Base-by-base conservation (phyloP, 1,284 basidiomycete species). In the Cryptococcus maquisensis region DNA sequence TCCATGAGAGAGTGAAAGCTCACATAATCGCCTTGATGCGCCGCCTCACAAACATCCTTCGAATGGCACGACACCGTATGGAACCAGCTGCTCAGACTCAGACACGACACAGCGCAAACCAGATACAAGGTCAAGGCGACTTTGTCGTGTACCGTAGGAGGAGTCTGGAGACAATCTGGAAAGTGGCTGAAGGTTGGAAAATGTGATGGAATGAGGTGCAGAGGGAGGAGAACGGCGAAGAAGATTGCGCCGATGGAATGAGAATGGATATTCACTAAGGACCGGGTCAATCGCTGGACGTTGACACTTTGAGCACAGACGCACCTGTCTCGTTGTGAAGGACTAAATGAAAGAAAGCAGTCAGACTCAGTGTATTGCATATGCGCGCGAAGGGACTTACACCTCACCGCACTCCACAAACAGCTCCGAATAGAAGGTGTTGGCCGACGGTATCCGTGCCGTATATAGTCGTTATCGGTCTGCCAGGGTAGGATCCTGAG, bases 191-290 rank as follows among this genome's bases (percentile, higher is more conserved):
- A 56, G 7, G 55, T 45, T 8, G 69, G 69, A 55, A 73, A 78
- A 60, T 85, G 78, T 40, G 75, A 71, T 28, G 73, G 73, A 50
- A 85, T 72, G 64, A 85, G 77, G 54, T 78, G 79, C 9, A 79
- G 75, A 42, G 76, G 75, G 51, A 90, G 78, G 64, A 84, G 81
- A 18, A 77, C 65, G 35, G 77, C 53, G 69, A 92, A 91, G 49
- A 88, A 67, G 12, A 84, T 67, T 16, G 86, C 85, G 28, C 86
- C 90, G 79, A 84, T 82, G 8, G 93, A 79, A 69, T 95, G 92
- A 49, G 82, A 88, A 74, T 93, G 90, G 50, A 95, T 92, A 75
- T 96, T 95, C 58, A 95, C 89, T 91, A 59, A n/a, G 48, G 24
- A 26, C 6, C 15, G 16, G 45, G 24, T 51, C 32, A 50, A 38